Evolutionary conservation across 2,329 filamentous ascomycete species (phyloP).

Genomic region (Sporothrix mexicana): DNA sequence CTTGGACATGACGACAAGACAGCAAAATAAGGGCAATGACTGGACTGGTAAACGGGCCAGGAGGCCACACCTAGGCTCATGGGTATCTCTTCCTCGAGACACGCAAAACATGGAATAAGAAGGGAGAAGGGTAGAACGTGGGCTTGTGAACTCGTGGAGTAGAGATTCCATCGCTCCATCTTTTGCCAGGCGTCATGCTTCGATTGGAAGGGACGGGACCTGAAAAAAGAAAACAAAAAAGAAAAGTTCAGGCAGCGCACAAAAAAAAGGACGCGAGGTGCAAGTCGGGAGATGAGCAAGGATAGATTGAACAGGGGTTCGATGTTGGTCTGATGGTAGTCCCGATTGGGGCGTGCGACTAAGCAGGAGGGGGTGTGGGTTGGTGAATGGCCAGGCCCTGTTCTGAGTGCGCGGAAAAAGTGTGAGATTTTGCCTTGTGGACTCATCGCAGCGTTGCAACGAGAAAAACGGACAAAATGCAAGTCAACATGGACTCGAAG

Average conservation of each 20-base stretch:
- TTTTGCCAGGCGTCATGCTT: slow-evolving; percentile 13
- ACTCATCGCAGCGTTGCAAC: background rate
- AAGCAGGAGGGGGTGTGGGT: background rate
- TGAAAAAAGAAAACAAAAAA: background rate
- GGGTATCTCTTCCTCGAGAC: background rate
- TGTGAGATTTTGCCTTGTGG: background rate
- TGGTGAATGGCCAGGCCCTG: background rate
- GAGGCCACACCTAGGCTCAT: background rate
- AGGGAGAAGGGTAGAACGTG: slow-evolving; percentile 6
- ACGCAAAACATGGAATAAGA: slow-evolving; percentile 7
- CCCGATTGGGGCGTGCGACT: slow-evolving; percentile 5
- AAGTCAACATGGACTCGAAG: background rate
- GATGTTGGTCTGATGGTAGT: background rate
- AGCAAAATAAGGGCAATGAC: background rate
- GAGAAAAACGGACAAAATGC: background rate
- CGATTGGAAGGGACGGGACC: background rate
- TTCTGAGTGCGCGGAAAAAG: background rate
- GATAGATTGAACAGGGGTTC: slow-evolving; percentile 22
- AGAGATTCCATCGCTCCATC: slow-evolving; percentile 7
- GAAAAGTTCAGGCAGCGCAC: background rate
- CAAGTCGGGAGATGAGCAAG: slow-evolving; percentile 31
- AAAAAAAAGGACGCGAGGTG: slow-evolving; percentile 21
- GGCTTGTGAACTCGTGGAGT: slow-evolving; percentile 11
- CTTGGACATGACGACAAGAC: background rate
- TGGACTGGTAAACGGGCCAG: background rate